Evolutionary conservation across 2,329 filamentous ascomycete genomes (phyloP), one percentile per base, ranked within the genome.

Genomic region (Sphaerulina vaccinii): DNA sequence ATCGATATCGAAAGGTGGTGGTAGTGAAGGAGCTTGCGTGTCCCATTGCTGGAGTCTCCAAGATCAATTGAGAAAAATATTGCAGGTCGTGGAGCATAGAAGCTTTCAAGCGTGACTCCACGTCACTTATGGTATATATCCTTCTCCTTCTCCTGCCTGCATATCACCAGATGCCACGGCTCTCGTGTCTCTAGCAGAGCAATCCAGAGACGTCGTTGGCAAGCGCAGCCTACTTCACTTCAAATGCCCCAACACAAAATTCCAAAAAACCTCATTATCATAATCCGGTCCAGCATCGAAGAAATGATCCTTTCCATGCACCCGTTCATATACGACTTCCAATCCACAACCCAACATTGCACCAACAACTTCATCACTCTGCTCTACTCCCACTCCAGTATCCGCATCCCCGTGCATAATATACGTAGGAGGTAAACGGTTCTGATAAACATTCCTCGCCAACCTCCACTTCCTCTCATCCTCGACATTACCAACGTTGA

Each of bases 321-420:
- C 27, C 11, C 64, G 41, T 39, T 65, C 65, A 46, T 65, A 67
- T 21, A 54, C 23, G 8, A 66, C 58, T 22, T 59, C 57, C 27
- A 65, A 37, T 1, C 60, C 62, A 36, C 54, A 56, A 2, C 62
- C 63, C 3, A 60, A 32, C 56, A 65, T 62, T 2, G 61, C 63
- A 18, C 64, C 65, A 3, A 67, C 65, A 1, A 63, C 62, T 45
- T 66, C 64, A 53, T 67, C 65, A 1, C 55, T 56, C 49, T 66
- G 64, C 37, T 67, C 65, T 7, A 65, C 58, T 6, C 64, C 65
- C 9, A 65, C 62, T 22, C 55, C 59, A n/a, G 48, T 49, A 19
- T 64, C 62, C 5, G 58, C 58, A 54, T 64, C 63, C 3, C 63
- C 65, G 35, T 65, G 62, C 13, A 65, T 49, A n/a, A 65, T 55